Evolutionary conservation across 2,329 filamentous ascomycete species (phyloP), one percentile per base, ranked within the genome.

Genomic region (Emergomyces orientalis): DNA sequence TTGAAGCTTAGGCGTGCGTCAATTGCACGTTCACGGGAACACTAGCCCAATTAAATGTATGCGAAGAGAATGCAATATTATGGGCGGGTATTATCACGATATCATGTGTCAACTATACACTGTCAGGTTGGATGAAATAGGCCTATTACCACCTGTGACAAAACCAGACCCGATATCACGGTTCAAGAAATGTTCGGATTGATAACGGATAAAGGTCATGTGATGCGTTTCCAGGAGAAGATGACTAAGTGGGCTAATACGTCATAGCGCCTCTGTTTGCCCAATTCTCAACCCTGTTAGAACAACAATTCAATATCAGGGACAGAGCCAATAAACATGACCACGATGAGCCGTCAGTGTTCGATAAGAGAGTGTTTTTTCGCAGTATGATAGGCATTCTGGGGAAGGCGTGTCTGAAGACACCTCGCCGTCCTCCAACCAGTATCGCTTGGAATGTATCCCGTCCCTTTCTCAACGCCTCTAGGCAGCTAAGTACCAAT

Each of bases 311-410:
- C 7, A 37, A 37, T 32, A 52, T 32, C 14, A 27, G 6, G 30
- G 2, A 32, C 6, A 32, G 27, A 27, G 49, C 6, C 17, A 19
- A 19, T 32, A 30, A 55, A 55, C 32, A 37, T 55, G 19, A 37
- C 30, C 27, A 55, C 19, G 32, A 55, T 37, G 51, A 22, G 51
- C 30, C 32, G 9, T 37, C 32, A 51, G 30, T 22, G n/a, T 37
- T 37, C 51, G 19, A 22, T 37, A 55, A 54, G 32, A 0, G 19
- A 13, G 2, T 55, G 30, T 22, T 37, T 34, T 9, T 27, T 17
- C 19, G n/a, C 54, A 61, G 32, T 34, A 65, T 65, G 63, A 63
- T 65, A 61, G 45, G 32, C 11, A 14, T 62, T 32, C 25, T 58
- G 19, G 58, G 62, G 55, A 65, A 62, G 55, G 25, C 39, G 51